Conservation (phyloP, 345 rosid genomes). For the Eucalyptus sp. region DNA sequence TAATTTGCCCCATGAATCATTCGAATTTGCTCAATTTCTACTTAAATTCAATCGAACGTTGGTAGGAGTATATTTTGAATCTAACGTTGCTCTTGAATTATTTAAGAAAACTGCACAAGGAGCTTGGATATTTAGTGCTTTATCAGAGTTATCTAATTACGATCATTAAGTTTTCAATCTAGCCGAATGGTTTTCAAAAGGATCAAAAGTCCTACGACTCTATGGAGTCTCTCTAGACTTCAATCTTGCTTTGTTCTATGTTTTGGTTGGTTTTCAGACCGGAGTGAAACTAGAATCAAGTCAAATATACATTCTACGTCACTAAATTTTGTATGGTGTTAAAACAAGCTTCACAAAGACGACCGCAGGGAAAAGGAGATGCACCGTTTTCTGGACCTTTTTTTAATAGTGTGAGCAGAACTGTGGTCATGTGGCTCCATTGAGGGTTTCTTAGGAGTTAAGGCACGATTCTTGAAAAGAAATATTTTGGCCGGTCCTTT, state of each 20-base stretch:
- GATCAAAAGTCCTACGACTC: background rate
- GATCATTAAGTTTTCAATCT: background rate
- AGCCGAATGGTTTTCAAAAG: background rate
- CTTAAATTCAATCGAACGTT: fast-evolving
- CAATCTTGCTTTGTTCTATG: background rate
- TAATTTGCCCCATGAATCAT: background rate
- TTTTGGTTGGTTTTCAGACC: background rate
- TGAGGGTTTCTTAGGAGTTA: background rate
- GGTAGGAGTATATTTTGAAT: background rate
- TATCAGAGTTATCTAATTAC: background rate
- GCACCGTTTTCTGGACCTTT: background rate
- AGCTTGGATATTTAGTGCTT: fast-evolving
- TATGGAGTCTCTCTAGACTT: background rate
- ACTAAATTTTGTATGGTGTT: background rate
- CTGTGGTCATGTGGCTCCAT: background rate
- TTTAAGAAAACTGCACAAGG: background rate
- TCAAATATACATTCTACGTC: background rate
- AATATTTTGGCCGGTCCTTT: background rate
- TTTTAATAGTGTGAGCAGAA: background rate
- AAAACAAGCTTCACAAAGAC: background rate
- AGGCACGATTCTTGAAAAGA: background rate
- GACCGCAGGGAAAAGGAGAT: background rate
- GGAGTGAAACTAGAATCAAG: background rate
- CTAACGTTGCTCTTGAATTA: background rate
- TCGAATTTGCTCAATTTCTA: background rate